These are phyloP conservation scores for Fusarium phyllophilum DNA, from an alignment of 2,329 filamentous ascomycete species.

Conservation along the genomic window DNA sequence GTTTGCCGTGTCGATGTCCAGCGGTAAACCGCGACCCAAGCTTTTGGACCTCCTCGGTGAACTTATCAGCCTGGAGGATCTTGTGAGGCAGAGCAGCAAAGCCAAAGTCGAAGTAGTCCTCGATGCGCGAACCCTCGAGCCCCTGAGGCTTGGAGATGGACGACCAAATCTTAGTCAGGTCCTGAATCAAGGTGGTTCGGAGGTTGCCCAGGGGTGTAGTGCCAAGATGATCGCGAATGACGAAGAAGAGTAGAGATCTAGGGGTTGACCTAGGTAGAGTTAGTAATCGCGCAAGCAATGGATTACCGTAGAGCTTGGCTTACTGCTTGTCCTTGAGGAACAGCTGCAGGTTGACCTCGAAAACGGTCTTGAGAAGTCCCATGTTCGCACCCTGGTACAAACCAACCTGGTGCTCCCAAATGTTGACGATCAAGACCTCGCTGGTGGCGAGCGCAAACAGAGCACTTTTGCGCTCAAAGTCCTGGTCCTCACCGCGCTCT, in stretches of 20 bases:
- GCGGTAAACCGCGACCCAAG: conserved; percentile 84
- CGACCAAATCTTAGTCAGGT: conserved; percentile 91
- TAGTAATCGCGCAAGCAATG: conserved; percentile 22
- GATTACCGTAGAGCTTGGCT: conserved; percentile 46
- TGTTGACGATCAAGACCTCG: conserved; percentile 97
- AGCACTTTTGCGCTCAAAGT: conserved; percentile 98
- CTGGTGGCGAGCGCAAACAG: conserved; percentile 97
- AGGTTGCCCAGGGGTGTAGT: conserved; percentile 91
- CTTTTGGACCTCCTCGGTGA: conserved; percentile 80
- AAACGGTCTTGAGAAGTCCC: conserved; percentile 97
- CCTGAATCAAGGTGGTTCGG: conserved; percentile 88
- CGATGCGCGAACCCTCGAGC: conserved; percentile 87
- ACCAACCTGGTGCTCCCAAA: conserved; percentile 99
- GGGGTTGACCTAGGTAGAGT: conserved; percentile 74
- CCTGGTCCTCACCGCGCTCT: conserved; percentile 96
- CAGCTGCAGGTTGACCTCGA: conserved; percentile 96
- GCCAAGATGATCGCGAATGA: conserved; percentile 96
- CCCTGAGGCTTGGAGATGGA: conserved; percentile 91
- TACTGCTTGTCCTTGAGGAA: conserved; percentile 96
- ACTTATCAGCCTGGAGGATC: conserved; percentile 93
- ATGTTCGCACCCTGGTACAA: conserved; percentile 99
- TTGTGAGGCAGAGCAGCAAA: conserved; percentile 97
- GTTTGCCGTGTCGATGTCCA: conserved; percentile 77
- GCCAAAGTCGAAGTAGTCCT: conserved; percentile 98
- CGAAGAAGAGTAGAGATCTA: conserved; percentile 94